These are phyloP conservation scores for Cetraspora pellucida DNA, from an alignment of 192 early-diverging fungal species.

Conservation along the genomic window DNA sequence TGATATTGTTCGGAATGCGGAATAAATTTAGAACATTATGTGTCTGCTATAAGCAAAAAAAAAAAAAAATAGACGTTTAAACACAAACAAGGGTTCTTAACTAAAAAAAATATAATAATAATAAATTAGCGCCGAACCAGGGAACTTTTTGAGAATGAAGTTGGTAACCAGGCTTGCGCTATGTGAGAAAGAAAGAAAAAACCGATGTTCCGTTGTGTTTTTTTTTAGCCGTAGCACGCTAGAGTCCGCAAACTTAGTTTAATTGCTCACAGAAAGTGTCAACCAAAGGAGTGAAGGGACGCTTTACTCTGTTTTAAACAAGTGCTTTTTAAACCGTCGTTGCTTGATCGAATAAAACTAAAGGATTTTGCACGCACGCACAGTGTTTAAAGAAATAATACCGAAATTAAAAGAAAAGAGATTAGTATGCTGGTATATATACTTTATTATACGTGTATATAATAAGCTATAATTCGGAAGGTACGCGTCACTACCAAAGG, in stretches of 20 bases:
- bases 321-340: constrained; percentile 21
- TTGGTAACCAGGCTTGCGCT: not conserved
- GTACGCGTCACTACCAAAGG: no score
- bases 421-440: no score
- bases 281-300: constrained; percentile 36
- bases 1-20: not conserved
- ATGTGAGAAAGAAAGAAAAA: not conserved
- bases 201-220: not conserved
- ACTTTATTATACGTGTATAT: no score
- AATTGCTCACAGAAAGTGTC: constrained; percentile 29
- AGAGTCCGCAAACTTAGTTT: constrained; percentile 10
- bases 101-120: not conserved
- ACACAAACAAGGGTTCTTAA: not conserved
- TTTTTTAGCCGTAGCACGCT: not conserved
- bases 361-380: no score
- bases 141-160: not conserved
- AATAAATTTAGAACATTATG: constrained; percentile 31
- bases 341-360: constrained; percentile 1
- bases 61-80: not conserved
- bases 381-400: not conserved
- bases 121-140: not conserved
- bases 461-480: no score
- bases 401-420: not conserved
- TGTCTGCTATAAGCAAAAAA: not conserved
- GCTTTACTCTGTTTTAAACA: constrained; percentile 11